Base-by-base conservation (phyloP, 2,329 filamentous ascomycete genomes). In the Periconia sp. region DNA sequence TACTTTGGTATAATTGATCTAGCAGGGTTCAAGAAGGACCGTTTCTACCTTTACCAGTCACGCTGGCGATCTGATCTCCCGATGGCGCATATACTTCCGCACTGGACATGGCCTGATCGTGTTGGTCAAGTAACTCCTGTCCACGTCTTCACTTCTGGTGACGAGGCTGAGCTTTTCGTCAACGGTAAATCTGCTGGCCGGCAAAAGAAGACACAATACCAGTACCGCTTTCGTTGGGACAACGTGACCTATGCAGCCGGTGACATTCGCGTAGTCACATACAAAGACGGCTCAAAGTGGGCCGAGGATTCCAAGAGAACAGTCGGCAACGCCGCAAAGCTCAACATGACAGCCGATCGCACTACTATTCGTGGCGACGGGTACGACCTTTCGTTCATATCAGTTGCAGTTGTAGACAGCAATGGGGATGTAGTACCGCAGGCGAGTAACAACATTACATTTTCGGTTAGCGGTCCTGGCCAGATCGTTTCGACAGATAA, bases 1-100 rank as follows among this genome's bases (percentile, higher is more conserved):
- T 83, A 82, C 56, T 82, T 76, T 32, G 79, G 80, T 8, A 80
- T 83, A 43, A 72, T 83, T 21, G 80, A 83, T 40, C 65, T 82
- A 5, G 79, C 80, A 0, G 80, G 80, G 0, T 83, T 83, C 62
- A 72, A 69, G 41, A 83, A 83, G 59, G 79, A 82, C 44, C 69
- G 79, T 1, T 82, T 76, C 58, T 81, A 73, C 49, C 54, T 82
- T 4, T 83, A 82, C 46, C 80, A 82, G 52, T 61, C 78, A 0
- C 73, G 77, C 6, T 83, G 79, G 80, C 65, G 73, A 3, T 68
- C 78, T 0, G 73, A 77, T 12, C 40, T 78, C 0, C 62, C 52
- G 2, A 72, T 76, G 61, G 79, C 77, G 3, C 78, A 82, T 50
- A 75, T 82, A 13, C 69, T 82, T 0, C 79, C 79, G 2, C 79